Conservation (phyloP, 2,329 filamentous ascomycete genomes). For the Epichloe amarillans region DNA sequence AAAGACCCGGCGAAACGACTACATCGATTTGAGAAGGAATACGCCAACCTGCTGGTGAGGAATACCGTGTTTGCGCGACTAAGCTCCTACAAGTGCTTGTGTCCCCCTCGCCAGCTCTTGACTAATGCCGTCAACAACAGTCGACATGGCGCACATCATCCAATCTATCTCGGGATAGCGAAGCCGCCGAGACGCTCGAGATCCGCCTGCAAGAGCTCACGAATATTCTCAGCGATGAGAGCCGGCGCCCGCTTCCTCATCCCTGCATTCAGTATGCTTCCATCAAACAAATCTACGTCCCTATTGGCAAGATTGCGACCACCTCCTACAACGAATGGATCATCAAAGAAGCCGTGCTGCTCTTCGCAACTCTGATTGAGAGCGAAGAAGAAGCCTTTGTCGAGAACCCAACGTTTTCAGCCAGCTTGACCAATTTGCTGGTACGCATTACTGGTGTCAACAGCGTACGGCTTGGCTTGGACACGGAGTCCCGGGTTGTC, state of each 20-base stretch:
- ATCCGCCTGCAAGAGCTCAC: conserved; percentile 50
- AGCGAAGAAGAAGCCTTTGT: conserved; percentile 94
- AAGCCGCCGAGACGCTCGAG: conserved; percentile 50
- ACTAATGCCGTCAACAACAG: conserved; percentile 16
- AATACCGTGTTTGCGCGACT: neutral
- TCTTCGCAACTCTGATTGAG: conserved; percentile 88
- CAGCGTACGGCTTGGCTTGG: conserved; percentile 57
- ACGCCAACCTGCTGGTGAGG: conserved; percentile 45
- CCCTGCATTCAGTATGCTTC: conserved; percentile 82
- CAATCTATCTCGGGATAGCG: conserved; percentile 45
- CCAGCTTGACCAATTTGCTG: conserved; percentile 75
- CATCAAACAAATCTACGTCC: conserved; percentile 76
- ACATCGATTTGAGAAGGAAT: conserved; percentile 55
- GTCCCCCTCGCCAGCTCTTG: neutral
- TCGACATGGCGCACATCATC: conserved; percentile 46
- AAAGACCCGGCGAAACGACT: conserved; percentile 51
- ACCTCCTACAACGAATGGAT: conserved; percentile 75
- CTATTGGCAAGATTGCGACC: conserved; percentile 78
- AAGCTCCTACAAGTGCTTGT: neutral
- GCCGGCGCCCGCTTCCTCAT: conserved; percentile 75
- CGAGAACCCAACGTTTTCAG: conserved; percentile 72
- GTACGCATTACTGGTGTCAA: conserved; percentile 64
- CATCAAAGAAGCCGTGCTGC: conserved; percentile 68
- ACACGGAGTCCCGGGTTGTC: conserved; percentile 79
- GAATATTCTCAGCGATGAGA: conserved; percentile 75